These are phyloP conservation scores for Arachis stenosperma DNA, from an alignment of 306 rosid genomes.

Conservation along the genomic window DNA sequence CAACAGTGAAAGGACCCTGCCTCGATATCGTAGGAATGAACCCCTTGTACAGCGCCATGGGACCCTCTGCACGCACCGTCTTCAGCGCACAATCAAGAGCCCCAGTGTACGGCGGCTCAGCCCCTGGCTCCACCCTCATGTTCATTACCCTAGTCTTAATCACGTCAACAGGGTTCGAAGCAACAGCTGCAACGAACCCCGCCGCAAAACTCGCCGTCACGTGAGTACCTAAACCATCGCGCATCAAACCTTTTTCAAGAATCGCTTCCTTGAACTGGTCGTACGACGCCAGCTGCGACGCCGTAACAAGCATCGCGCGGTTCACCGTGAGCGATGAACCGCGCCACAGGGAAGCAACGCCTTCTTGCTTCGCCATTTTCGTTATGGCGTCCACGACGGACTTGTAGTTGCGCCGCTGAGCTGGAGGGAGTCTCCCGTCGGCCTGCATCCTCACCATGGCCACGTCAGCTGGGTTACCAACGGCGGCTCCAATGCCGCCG, in stretches of 20 bases:
- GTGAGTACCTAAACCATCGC: slow-evolving; percentile 81
- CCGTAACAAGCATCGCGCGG: slow-evolving; percentile 86
- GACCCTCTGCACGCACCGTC: slow-evolving; percentile 77
- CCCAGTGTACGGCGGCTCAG: slow-evolving; percentile 63
- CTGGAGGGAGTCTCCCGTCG: slow-evolving; percentile 71
- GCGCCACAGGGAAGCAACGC: slow-evolving; percentile 71
- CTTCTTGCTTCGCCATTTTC: slow-evolving; percentile 63
- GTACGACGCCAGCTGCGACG: slow-evolving; percentile 77
- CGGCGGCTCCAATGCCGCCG: slow-evolving; percentile 67
- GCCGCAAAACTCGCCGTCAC: slow-evolving; percentile 79
- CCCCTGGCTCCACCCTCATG: slow-evolving; percentile 76
- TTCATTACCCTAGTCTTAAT: slow-evolving; percentile 83
- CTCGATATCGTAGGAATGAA: slow-evolving; percentile 78
- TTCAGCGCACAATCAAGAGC: slow-evolving; percentile 71
- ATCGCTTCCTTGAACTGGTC: slow-evolving; percentile 75
- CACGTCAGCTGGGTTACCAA: slow-evolving; percentile 80
- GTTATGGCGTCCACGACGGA: slow-evolving; percentile 70
- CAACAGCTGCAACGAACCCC: slow-evolving; percentile 80
- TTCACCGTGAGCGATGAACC: slow-evolving; percentile 76
- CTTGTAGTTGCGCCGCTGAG: slow-evolving; percentile 68
- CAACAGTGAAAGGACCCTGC: slow-evolving; percentile 84
- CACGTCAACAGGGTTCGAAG: slow-evolving; percentile 77
- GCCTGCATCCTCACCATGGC: slow-evolving; percentile 91
- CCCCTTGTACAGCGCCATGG: slow-evolving; percentile 72
- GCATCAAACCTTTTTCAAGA: slow-evolving; percentile 54